Evolutionary conservation across 2,329 filamentous ascomycete species (phyloP), one percentile per base, ranked within the genome.

Genomic region (Raffaelea arxii): DNA sequence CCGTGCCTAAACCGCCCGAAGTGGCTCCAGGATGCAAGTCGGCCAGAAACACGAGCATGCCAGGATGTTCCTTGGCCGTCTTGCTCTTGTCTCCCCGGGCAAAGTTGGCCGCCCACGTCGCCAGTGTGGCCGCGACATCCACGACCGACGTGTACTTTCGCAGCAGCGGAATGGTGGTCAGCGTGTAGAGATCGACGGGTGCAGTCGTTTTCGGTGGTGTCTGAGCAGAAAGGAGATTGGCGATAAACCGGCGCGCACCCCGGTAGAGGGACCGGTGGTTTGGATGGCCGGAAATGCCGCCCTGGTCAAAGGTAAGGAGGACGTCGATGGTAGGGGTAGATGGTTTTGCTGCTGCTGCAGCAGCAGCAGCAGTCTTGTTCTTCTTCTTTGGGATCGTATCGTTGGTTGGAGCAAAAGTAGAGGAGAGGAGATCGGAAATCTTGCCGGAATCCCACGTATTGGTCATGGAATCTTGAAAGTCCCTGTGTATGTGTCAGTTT

Each of bases 181-280:
- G 74, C 0, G 87, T 91, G 66, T 97, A 98, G 27, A 98, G 67
- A 53, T 86, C 82, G 24, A 96, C 80, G 3, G 89, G 88, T 55
- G 76, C n/a, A n/a, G n/a, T n/a, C n/a, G n/a, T n/a, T n/a, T n/a
- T n/a, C n/a, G 79, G 2, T 78, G 67, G 72, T 78, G 75, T 63
- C 54, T 78, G 73, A 46, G 75, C 75, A 43, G 75, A 74, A 63
- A 83, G 78, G 43, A 95, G 72, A 7, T 71, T 64, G 44, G 73
- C 68, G 46, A 94, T 63, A 62, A 95, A 97, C 42, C 76, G 65
- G 40, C 78, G 75, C 6, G 88, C 86, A 48, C 91, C 92, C 62
- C 86, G 75, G 67, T 89, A 89, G 9, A 97, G 77, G 6, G 89
- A 89, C 52, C 86, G 84, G 68, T 98, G 92, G 70, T 98, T 98